A percentile compares a stretch with the other conserved stretches of the same genome.
Evolutionary conservation across 2,329 filamentous ascomycete species (phyloP).

Genomic region (Alternaria ethzedia): DNA sequence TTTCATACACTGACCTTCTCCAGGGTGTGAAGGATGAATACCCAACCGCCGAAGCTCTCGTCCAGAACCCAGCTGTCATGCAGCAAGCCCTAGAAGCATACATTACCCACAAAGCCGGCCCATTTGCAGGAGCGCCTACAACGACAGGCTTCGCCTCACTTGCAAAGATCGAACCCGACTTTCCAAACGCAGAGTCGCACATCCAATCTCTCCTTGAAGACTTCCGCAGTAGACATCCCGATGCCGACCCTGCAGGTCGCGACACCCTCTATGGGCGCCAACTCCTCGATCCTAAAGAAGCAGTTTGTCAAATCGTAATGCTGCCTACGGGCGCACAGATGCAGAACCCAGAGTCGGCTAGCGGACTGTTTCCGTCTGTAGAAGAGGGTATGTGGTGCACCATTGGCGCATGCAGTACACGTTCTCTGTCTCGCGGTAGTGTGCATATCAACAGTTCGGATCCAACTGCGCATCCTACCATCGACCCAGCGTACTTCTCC

Average conservation of each 20-base stretch:
- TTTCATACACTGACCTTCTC: not conserved
- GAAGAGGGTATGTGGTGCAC: conserved; percentile 25
- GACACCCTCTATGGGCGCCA: conserved; percentile 28
- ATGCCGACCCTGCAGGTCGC: conserved; percentile 33
- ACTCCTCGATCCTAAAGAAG: conserved; percentile 29
- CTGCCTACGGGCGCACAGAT: conserved; percentile 24
- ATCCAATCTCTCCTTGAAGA: conserved; percentile 25
- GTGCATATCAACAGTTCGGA: conserved; percentile 48
- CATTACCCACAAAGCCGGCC: conserved; percentile 33
- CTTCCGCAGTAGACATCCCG: conserved; percentile 24
- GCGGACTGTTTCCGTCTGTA: conserved; percentile 5
- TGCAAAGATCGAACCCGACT: conserved; percentile 23
- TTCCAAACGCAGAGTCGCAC: conserved; percentile 27
- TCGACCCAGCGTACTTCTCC: conserved; percentile 52
- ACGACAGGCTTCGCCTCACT: conserved; percentile 35
- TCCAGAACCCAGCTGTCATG: conserved; percentile 24
- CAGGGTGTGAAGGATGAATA: conserved; percentile 37
- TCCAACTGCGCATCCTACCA: conserved; percentile 37
- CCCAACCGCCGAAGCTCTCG: conserved; percentile 33
- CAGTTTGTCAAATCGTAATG: conserved; percentile 28
- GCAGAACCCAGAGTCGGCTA: not conserved
- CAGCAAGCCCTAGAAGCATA: conserved; percentile 40
- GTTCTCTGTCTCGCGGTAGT: conserved; percentile 52
- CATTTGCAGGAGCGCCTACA: conserved; percentile 32
- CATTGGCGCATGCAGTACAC: conserved; percentile 20